Evolutionary conservation across 2,329 filamentous ascomycete species (phyloP), one percentile per base, ranked within the genome.

Genomic region (Xylariaceae sp.): DNA sequence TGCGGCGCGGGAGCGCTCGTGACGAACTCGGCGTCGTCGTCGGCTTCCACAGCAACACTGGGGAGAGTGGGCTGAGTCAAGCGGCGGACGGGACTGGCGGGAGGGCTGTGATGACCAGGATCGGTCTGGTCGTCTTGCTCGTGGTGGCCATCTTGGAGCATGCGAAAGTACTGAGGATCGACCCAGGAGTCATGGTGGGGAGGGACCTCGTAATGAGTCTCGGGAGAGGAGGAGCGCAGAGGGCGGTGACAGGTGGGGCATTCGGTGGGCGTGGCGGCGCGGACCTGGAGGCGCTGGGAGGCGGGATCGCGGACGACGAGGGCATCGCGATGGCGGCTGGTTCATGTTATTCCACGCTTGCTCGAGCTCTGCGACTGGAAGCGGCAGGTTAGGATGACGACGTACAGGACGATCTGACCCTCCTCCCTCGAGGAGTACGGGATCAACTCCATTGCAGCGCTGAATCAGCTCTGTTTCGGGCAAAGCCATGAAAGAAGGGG

Each of bases 211-310:
- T 74, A 82, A 55, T 75, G 68, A 31, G 74, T 72, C 18, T 82
- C 78, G 47, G 78, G 71, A 39, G 81, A 78, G 34, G 67, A 68
- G 38, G 67, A 69, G 58, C 78, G 69, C 70, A 85, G 80, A 16
- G 90, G 84, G 48, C 89, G 87, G 67, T 91, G 89, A 69, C 93
- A 97, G 64, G 90, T 90, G n/a, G 95, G 94, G 66, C 95, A 99
- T 66, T 92, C 84, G 53, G 83, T 82, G 52, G 91, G 64, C 31
- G 68, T 57, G 73, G 54, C 74, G 54, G 78, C 85, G 55, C 89
- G 87, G 47, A 97, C 87, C 61, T 90, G 90, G 58, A 99, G 83
- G 62, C 92, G 89, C 58, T 87, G 87, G 6, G 92, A 96, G 31
- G 84, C 79, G 43, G 86, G 88, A 72, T 99, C 93, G 66, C 89